Conservation (phyloP, 2,329 filamentous ascomycete species). For the Aureobasidium pullulans region DNA sequence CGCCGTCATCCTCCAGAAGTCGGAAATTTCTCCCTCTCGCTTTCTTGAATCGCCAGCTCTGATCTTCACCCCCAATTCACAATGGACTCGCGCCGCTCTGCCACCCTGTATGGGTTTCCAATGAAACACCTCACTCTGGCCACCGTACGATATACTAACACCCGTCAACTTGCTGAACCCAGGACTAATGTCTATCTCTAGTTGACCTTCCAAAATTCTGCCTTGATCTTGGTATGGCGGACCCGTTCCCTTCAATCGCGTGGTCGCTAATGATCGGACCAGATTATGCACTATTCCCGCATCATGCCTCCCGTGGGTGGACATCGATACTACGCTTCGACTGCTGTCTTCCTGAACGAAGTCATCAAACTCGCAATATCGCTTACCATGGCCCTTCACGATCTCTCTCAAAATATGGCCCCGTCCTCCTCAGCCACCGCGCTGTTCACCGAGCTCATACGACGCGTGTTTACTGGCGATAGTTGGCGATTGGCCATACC, state of each 20-base stretch:
- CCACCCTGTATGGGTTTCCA: constrained; percentile 45
- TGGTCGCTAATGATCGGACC: background rate
- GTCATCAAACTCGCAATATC: constrained; percentile 83
- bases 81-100: constrained; percentile 20
- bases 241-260: background rate
- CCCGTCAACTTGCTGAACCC: background rate
- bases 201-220: constrained; percentile 76
- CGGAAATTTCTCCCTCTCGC: background rate
- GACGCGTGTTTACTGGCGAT: constrained; percentile 77
- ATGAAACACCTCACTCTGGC: constrained; percentile 63
- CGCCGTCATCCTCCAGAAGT: background rate
- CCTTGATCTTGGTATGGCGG: constrained; percentile 58
- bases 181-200: constrained; percentile 32
- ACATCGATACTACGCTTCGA: constrained; percentile 87
- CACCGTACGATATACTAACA: constrained; percentile 41
- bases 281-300: constrained; percentile 92
- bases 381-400: constrained; percentile 79
- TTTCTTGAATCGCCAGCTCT: background rate
- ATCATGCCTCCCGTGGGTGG: constrained; percentile 81
- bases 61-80: background rate
- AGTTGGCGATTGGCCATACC: constrained; percentile 93
- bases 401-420: constrained; percentile 69
- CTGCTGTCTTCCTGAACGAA: constrained; percentile 89
- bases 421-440: constrained; percentile 73
- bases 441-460: constrained; percentile 71